Evolutionary conservation across 495 filamentous ascomycete species (phyloP).

Genomic region (Jackrogersella minutella): DNA sequence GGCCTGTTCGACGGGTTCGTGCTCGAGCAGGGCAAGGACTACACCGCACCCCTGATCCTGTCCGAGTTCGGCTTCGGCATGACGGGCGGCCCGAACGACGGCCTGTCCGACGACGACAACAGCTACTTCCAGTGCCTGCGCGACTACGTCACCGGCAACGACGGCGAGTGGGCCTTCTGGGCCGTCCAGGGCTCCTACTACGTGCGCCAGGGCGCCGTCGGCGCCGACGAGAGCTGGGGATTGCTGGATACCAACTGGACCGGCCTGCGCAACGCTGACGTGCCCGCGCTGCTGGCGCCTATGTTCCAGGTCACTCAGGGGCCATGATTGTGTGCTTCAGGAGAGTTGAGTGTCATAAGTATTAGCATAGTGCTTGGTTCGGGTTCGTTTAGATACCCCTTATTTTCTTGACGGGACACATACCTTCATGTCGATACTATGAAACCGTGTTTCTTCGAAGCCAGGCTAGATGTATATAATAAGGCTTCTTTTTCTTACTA

Average conservation of each 20-base stretch:
- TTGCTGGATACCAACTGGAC: conserved; percentile 54
- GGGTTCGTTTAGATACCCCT: background rate
- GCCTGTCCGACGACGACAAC: conserved; percentile 47
- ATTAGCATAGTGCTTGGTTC: too few species aligned
- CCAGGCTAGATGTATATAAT: too few species aligned
- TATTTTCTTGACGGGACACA: too few species aligned
- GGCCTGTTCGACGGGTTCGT: conserved; percentile 55
- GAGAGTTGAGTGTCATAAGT: too few species aligned
- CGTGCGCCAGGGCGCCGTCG: conserved; percentile 51
- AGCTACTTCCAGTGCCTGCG: conserved; percentile 53
- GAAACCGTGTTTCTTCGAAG: too few species aligned
- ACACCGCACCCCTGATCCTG: conserved; percentile 57
- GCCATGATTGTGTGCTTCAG: conserved; percentile 39
- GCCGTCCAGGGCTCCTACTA: conserved; percentile 61
- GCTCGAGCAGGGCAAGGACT: conserved; percentile 50
- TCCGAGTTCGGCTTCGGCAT: conserved; percentile 61
- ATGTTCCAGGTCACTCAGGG: conserved; percentile 57
- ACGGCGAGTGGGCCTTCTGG: conserved; percentile 62
- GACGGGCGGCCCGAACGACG: conserved; percentile 48
- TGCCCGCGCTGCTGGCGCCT: conserved; percentile 45
- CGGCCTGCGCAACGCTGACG: conserved; percentile 53
- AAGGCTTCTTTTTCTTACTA: too few species aligned
- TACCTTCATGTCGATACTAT: too few species aligned
- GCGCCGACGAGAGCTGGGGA: conserved; percentile 56
- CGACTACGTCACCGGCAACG: conserved; percentile 55